A percentile compares a stretch with the other conserved stretches of the same genome.
These are phyloP conservation scores for Golubevia pallescens DNA, from an alignment of 1,284 basidiomycete genomes.

Conservation along the genomic window DNA sequence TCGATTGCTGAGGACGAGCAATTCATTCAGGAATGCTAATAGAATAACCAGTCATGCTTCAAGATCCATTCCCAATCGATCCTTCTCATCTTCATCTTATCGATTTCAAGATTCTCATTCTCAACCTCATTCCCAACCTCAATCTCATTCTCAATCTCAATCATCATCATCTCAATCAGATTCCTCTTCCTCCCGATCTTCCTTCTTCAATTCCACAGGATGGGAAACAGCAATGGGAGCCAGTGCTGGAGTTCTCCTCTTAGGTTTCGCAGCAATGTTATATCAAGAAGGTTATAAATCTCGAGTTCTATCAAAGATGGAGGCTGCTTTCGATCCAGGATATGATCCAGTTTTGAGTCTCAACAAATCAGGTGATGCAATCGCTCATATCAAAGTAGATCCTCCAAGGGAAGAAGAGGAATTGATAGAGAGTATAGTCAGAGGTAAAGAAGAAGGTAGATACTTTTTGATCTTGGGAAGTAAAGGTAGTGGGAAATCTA, in stretches of 20 bases:
- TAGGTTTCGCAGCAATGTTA: conserved; percentile 46
- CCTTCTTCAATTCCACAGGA: conserved; percentile 48
- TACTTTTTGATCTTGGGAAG: conserved; percentile 53
- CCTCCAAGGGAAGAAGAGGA: conserved; percentile 41
- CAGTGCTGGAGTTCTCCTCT: conserved; percentile 40
- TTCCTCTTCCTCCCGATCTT: background rate
- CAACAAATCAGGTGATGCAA: conserved; percentile 35
- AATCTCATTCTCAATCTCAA: no score
- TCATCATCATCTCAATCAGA: no score
- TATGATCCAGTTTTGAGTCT: conserved; percentile 52
- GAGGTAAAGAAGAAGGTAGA: conserved; percentile 44
- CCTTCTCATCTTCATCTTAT: no score
- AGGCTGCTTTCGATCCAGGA: conserved; percentile 47
- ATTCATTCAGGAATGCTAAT: no score
- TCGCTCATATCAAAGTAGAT: conserved; percentile 34
- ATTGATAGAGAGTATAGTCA: conserved; percentile 43
- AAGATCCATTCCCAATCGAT: no score
- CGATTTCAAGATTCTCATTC: no score
- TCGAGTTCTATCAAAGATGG: conserved; percentile 49
- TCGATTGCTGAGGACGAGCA: conserved; percentile 14
- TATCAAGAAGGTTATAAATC: conserved; percentile 53
- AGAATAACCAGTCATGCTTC: no score
- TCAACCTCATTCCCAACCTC: no score
- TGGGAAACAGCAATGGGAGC: conserved; percentile 58
- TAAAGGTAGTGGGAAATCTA: conserved; percentile 50